phyloP scores from a whole-genome alignment of 2,329 filamentous ascomycete species.

The Diaporthe sp. region DNA sequence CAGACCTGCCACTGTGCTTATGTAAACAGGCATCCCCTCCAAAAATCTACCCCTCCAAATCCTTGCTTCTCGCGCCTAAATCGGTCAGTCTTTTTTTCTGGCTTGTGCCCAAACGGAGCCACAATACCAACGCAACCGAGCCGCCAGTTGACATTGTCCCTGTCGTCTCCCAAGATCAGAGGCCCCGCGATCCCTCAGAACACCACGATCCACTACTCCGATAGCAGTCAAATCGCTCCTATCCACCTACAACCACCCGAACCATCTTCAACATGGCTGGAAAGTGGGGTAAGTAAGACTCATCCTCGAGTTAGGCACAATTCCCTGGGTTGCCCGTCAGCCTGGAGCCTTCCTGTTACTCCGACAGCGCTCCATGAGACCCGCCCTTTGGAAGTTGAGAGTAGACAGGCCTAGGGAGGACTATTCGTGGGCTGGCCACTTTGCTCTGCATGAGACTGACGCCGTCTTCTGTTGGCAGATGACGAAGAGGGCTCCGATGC shows the following conservation, averaged over 20 bases:
- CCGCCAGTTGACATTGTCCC: conserved; percentile 28
- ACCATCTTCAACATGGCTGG: conserved; percentile 34
- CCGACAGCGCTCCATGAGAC: conserved; percentile 4
- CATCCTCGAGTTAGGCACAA: conserved; percentile 4
- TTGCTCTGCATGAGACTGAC: conserved; percentile 39
- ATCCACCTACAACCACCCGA: neutral
- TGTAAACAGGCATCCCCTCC: conserved; percentile 18
- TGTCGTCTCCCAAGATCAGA: neutral
- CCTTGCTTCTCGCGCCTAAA: conserved; percentile 28
- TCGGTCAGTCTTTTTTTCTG: conserved; percentile 31
- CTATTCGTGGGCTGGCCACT: conserved; percentile 43
- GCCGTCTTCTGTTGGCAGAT: conserved; percentile 43
- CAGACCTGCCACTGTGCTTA: neutral
- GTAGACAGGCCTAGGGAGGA: too few species aligned
- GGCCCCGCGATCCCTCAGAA: neutral
- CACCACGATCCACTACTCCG: conserved; percentile 1
- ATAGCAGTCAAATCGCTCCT: neutral
- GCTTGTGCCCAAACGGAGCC: conserved; percentile 19
- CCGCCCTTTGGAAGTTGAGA: neutral
- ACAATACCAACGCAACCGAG: conserved; percentile 35
- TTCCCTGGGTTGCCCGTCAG: neutral
- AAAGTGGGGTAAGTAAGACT: conserved; percentile 42
- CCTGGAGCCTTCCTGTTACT: neutral
- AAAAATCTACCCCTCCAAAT: conserved; percentile 36
- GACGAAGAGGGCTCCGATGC: conserved; percentile 56